Base-by-base conservation (phyloP, 1,284 basidiomycete genomes). In the Peniophora sp. region DNA sequence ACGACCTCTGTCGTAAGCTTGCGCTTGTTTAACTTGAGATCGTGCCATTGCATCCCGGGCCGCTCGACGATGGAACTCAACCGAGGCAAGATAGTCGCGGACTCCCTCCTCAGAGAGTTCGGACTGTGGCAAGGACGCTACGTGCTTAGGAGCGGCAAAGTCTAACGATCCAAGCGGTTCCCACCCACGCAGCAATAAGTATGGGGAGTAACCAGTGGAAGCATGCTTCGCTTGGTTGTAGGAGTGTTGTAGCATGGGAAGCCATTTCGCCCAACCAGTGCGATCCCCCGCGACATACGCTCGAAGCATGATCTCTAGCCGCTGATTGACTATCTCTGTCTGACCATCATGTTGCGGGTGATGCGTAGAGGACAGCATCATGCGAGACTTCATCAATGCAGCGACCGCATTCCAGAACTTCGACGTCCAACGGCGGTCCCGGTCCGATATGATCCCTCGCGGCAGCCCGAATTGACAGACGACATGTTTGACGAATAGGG, bases 311-410 rank as follows among this genome's bases (percentile, higher is more conserved):
- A 32, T 12, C 12, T 69, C 60, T 3, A 69, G 53, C 51, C 59
- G 57, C 51, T 68, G 63, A 50, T 69, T 68, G 11, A 61, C 51
- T 15, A 58, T 53, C 53, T 70, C 64, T 0, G 66, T 66, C 44
- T 65, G 58, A 47, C 67, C 62, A 49, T 69, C 63, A 0, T 61
- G 59, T 51, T 68, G 65, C 1, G 62, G 66, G 47, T 69, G 65
- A 51, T 64, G 64, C 0, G 68, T 56, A 0, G 62, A 67, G 1
- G 65, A 62, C 1, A 65, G 45, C 2, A 48, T 23, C 12, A 43
- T 42, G 45, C 62, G 53, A 14, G 62, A 62, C 17, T 59, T 57
- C 12, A 68, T 41, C 1, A 54, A 47, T 18, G 56, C 50, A 14
- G 58, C 54, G 1, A 65, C 47, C 51, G 62, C 57, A 47, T 52